Evolutionary conservation across 2,329 filamentous ascomycete species (phyloP), one percentile per base, ranked within the genome.

Genomic region (Spiromastix sp.): DNA sequence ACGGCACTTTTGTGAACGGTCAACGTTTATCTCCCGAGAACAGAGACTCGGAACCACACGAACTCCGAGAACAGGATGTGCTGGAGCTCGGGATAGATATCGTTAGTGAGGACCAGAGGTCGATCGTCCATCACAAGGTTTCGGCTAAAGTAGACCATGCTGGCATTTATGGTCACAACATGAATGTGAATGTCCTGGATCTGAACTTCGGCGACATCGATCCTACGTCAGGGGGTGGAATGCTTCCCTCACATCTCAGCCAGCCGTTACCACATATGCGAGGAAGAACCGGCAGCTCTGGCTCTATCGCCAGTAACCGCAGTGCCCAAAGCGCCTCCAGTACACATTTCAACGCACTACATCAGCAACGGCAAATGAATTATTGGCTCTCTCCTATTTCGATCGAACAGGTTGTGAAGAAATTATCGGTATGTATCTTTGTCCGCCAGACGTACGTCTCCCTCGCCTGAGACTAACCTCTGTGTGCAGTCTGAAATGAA

Each of bases 31-130:
- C 91, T 2, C 84, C 79, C 36, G 91, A 98, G 57, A 98, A 95
- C 51, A 78, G 87, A 48, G 91, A 98, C 60, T 96, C 89, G 0
- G 91, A 96, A 42, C 87, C 91, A 0, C 85, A 95, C 55, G 89
- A 96, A 55, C 67, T 98, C 21, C 81, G 87, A 51, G 86, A 89
- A 40, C 80, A 85, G 46, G 91, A 98, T 54, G 85, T 91, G 43
- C 67, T 98, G 35, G 91, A 98, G 55, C 71, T 98, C 22, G 91
- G 91, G 37, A 98, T 98, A 50, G 91, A 98, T 55, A 98, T 98
- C 52, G 89, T 98, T 34, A 94, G 85, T 59, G 91, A 98, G 58
- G 91, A 98, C 56, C 89, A 96, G 57, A 96, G 94, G 64, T 95
- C 87, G 0, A 86, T 98, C 18, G 87, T 98, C 10, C 91, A 98